Percentiles rank a stretch among this genome's conserved stretches.
Evolutionary conservation across 2,329 filamentous ascomycete species (phyloP).

Genomic region (Colletotrichum echinochloae): DNA sequence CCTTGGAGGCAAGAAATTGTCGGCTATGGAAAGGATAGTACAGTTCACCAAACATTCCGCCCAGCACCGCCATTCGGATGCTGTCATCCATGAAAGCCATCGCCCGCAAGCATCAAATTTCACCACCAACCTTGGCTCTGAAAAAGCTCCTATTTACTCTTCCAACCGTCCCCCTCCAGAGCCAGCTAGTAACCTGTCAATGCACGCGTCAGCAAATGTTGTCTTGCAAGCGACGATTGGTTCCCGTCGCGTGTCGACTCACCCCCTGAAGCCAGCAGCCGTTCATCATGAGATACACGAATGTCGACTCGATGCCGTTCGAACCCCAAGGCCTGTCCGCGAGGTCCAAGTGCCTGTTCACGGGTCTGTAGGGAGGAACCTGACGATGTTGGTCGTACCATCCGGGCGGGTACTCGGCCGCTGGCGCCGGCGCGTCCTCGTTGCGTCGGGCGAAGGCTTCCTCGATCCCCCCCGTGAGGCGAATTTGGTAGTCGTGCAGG

Average conservation of each 20-base stretch:
- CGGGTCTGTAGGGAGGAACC: constrained; percentile 44
- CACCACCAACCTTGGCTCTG: constrained; percentile 65
- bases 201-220: not conserved
- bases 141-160: constrained; percentile 61
- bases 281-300: constrained; percentile 45
- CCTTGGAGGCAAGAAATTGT: not conserved
- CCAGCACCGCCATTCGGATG: not conserved
- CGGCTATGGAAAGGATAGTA: not conserved
- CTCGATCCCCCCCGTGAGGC: constrained; percentile 34
- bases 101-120: constrained; percentile 52
- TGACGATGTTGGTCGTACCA: constrained; percentile 44
- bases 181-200: constrained; percentile 31
- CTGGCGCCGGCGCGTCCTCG: constrained; percentile 23
- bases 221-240: not conserved
- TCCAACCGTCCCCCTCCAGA: constrained; percentile 32
- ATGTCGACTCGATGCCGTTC: constrained; percentile 40
- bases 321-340: constrained; percentile 41
- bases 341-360: constrained; percentile 42
- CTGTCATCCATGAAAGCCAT: constrained; percentile 8
- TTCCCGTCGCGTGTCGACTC: not conserved
- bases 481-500: constrained; percentile 36
- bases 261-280: constrained; percentile 41
- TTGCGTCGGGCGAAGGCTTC: constrained; percentile 32
- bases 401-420: constrained; percentile 36
- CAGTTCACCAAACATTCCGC: not conserved